Conservation (phyloP, 2,329 filamentous ascomycete genomes). For the Xylariaceae sp. region DNA sequence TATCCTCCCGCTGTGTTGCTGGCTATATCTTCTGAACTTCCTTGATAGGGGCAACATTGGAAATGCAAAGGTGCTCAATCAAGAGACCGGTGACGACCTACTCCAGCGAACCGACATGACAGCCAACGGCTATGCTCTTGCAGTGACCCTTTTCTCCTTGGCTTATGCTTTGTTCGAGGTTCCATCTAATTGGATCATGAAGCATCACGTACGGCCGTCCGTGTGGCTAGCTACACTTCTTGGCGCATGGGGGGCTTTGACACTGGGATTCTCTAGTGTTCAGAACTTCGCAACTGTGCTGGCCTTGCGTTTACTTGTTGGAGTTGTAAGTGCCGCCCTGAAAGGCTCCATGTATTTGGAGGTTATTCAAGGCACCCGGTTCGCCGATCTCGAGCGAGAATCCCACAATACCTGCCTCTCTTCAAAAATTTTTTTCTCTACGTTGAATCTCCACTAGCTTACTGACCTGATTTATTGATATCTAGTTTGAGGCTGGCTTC, state of each 20-base stretch:
- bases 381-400: too few species aligned
- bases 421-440: too few species aligned
- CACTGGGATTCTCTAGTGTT: constrained; percentile 33
- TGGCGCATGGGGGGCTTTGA: constrained; percentile 44
- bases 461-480: too few species aligned
- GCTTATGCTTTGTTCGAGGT: constrained; percentile 69
- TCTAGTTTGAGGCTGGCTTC: constrained; percentile 59
- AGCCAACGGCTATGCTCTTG: constrained; percentile 62
- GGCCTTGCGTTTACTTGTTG: constrained; percentile 51
- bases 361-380: too few species aligned
- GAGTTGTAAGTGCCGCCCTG: constrained; percentile 52
- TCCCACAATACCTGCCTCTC: too few species aligned
- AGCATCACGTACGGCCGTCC: constrained; percentile 61
- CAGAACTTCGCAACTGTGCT: constrained; percentile 33
- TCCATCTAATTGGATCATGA: constrained; percentile 67
- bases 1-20: constrained; percentile 56
- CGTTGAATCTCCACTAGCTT: too few species aligned
- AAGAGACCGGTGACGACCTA: constrained; percentile 49
- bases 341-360: too few species aligned
- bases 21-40: constrained; percentile 61
- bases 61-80: constrained; percentile 55
- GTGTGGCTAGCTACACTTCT: constrained; percentile 70
- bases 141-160: constrained; percentile 66
- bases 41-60: constrained; percentile 58
- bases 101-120: constrained; percentile 41